Base-by-base conservation (phyloP, 495 filamentous ascomycete species). In the Endocarpon pusillum region DNA sequence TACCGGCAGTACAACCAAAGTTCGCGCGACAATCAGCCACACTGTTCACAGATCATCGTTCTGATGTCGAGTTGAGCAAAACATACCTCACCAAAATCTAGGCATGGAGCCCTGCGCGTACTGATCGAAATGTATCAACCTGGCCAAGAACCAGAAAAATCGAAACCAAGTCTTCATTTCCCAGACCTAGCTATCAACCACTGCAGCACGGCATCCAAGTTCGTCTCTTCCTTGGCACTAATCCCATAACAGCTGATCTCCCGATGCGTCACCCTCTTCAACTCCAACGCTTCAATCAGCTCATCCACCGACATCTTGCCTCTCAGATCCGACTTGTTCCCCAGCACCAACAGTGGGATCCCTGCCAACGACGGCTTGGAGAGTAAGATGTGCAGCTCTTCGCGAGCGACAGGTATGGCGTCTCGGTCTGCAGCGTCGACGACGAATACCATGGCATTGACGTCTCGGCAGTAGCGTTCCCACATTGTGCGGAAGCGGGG, bases 171-270 rank as follows among this genome's bases (percentile, higher is more conserved):
- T n/a, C n/a, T n/a, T n/a, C n/a, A n/a, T n/a, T n/a, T n/a, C n/a
- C n/a, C n/a, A 31, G 28, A 72, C 37, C 79, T 75, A 33, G 83
- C 86, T 56, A 97, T 85, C 52, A 97, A 60, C 87, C 91, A 97
- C 49, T 94, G 81, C 48, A 97, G 56, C 23, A 97, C 89, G 3
- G 86, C 89, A 54, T 97, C 89, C 42, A 97, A 70, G 56, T 97
- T 97, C 21, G 87, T 94, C 59, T 97, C 89, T 52, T 97, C 87
- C 52, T 94, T 94, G 23, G 87, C 89, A 47, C 84, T 93, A 58
- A 97, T 96, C 34, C 89, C 86, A 55, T 96, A 97, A 62, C 89
- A 97, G 66, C 83, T 92, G 44, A 97, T 87, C 55, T 97, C 89
- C 20, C 89, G 81, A 47, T 81, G 78, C 25, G 78, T 80, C 49